phyloP scores from a whole-genome alignment of 805 yeast genomes.

The Zygosaccharomyces siamensis region DNA sequence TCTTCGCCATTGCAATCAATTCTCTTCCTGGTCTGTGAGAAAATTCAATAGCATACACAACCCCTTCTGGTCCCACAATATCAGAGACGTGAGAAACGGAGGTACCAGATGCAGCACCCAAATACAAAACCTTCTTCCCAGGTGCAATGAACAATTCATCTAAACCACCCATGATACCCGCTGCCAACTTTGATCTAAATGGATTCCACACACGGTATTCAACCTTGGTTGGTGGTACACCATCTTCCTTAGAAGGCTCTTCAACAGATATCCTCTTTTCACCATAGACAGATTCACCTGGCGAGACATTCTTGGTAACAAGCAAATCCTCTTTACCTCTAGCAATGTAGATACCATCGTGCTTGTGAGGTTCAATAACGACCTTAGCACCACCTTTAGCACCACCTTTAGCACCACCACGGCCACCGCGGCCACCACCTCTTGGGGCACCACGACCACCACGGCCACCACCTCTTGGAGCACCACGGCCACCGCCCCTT shows the following conservation, averaged over 20 bases:
- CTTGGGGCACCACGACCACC: conserved; percentile 49
- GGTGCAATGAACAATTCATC: conserved; percentile 97
- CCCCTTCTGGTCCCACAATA: conserved; percentile 98
- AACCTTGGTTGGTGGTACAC: conserved; percentile 84
- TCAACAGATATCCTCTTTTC: conserved; percentile 94
- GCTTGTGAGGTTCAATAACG: conserved; percentile 97
- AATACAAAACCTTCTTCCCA: conserved; percentile 93
- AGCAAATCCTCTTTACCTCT: conserved; percentile 99
- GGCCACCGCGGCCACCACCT: conserved; percentile 50
- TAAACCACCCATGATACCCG: conserved; percentile 99
- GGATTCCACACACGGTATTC: conserved; percentile 99
- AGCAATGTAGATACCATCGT: conserved; percentile 97
- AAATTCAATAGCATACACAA: conserved; percentile 98
- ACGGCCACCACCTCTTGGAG: conserved; percentile 49
- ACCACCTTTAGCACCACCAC: conserved; percentile 76
- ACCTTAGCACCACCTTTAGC: conserved; percentile 92
- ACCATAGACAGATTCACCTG: conserved; percentile 98
- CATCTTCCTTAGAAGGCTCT: conserved; percentile 85
- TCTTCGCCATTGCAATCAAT: conserved; percentile 98
- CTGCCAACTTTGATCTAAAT: conserved; percentile 98
- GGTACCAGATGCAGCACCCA: conserved; percentile 99
- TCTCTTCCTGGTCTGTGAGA: conserved; percentile 99
- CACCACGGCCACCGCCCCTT: conserved; percentile 39
- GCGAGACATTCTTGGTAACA: conserved; percentile 94
- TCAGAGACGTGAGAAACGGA: conserved; percentile 98